These are phyloP conservation scores for Parathielavia appendiculata DNA, from an alignment of 495 filamentous ascomycete genomes.

Conservation along the genomic window DNA sequence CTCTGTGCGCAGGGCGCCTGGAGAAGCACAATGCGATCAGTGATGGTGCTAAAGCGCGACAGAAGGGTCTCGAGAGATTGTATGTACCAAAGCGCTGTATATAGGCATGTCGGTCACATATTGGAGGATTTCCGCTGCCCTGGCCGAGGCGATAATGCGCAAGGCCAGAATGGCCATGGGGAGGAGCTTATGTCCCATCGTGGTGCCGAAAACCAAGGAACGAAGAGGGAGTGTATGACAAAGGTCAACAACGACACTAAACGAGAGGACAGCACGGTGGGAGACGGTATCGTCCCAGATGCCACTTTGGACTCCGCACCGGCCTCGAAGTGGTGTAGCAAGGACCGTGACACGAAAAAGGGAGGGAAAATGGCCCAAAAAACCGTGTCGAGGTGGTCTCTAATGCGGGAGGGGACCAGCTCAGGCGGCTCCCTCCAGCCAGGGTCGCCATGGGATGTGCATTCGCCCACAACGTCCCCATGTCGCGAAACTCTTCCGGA, in stretches of 20 bases:
- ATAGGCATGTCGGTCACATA: constrained; percentile 44
- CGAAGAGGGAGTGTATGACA: not conserved
- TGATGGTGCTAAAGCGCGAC: not conserved
- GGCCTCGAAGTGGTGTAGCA: not conserved
- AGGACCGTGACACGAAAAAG: not conserved
- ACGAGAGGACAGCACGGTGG: constrained; percentile 12
- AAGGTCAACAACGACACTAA: constrained; percentile 3
- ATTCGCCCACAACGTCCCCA: not conserved
- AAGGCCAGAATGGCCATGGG: constrained; percentile 12
- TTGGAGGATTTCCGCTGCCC: constrained; percentile 21
- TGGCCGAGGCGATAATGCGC: constrained; percentile 10
- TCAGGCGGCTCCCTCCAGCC: not conserved
- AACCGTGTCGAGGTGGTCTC: not conserved
- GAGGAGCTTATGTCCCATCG: constrained; percentile 17
- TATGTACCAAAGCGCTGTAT: constrained; percentile 39
- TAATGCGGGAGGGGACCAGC: not conserved
- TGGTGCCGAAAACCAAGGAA: constrained; percentile 8
- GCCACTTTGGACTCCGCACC: not conserved
- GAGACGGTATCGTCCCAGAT: constrained; percentile 8
- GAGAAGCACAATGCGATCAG: not conserved
- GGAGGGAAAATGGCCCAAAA: not conserved
- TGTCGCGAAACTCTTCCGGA: constrained; percentile 2
- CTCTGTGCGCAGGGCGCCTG: constrained; percentile 46
- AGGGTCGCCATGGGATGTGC: not conserved
- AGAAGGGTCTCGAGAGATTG: not conserved